A percentile compares a stretch with the other conserved stretches of the same genome.
Conservation (phyloP, 257 asterid species). For the Nicotiana noctiflora region DNA sequence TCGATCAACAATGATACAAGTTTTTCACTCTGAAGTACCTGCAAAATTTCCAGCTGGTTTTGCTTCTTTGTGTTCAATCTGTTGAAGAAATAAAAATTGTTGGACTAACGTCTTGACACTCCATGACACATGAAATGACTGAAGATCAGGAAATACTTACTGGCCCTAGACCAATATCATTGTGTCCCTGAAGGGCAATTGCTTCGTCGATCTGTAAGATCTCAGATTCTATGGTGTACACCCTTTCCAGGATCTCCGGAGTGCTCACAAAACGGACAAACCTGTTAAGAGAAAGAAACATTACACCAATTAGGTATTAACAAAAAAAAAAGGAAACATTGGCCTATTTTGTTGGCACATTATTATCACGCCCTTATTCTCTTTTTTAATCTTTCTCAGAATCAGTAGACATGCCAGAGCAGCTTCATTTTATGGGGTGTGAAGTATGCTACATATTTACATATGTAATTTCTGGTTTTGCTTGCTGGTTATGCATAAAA, state of each 20-base stretch:
- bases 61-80: conserved; percentile 52
- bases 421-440: background rate
- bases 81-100: conserved; percentile 10
- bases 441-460: background rate
- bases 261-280: conserved; percentile 99
- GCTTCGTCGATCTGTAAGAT: conserved; percentile 87
- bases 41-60: conserved; percentile 44
- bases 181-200: conserved; percentile 56
- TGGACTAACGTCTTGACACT: background rate
- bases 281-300: conserved; percentile 39
- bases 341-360: background rate
- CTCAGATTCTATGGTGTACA: conserved; percentile 73
- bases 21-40: conserved; percentile 37
- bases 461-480: background rate
- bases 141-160: conserved; percentile 35
- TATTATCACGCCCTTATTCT: background rate
- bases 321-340: background rate
- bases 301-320: conserved; percentile 7
- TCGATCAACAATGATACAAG: background rate
- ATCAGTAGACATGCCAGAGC: background rate
- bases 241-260: conserved; percentile 95
- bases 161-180: conserved; percentile 39
- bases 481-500: background rate
- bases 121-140: background rate
- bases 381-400: background rate